Evolutionary conservation across 345 rosid species (phyloP).

Genomic region (Salix koriyanagi): DNA sequence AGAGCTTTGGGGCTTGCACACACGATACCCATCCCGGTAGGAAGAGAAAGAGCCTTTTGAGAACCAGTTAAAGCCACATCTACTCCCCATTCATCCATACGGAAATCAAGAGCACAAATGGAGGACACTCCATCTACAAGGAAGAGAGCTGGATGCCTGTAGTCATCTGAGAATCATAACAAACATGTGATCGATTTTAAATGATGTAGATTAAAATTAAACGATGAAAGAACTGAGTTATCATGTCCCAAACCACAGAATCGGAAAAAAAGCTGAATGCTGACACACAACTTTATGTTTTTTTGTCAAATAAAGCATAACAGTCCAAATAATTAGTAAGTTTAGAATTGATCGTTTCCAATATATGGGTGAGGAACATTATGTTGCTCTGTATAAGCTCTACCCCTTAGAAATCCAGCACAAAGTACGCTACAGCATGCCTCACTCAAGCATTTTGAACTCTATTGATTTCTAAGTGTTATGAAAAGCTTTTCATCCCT

Average conservation of each 20-base stretch:
- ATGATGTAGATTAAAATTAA: background rate
- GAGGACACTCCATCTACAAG: conserved; percentile 98
- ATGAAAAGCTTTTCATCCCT: background rate
- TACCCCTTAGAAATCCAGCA: background rate
- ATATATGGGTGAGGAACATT: background rate
- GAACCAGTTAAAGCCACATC: conserved; percentile 97
- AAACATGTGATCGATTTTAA: background rate
- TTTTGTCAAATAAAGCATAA: background rate
- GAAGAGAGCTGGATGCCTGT: conserved; percentile 84
- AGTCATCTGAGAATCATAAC: conserved; percentile 56
- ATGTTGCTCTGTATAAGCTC: background rate
- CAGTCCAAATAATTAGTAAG: background rate
- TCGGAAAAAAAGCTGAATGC: background rate
- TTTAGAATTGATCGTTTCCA: background rate
- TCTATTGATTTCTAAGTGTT: background rate
- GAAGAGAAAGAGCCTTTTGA: conserved; percentile 97
- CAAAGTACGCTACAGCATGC: background rate
- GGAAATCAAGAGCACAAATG: conserved; percentile 94
- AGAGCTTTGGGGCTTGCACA: conserved; percentile 96
- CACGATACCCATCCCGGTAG: conserved; percentile 89
- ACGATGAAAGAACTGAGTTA: background rate
- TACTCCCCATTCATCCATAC: conserved; percentile 98
- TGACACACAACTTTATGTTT: background rate
- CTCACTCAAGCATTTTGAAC: background rate
- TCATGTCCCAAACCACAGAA: background rate